Conservation (phyloP, 129 eudicot genomes). For the Saussurea involucrata region DNA sequence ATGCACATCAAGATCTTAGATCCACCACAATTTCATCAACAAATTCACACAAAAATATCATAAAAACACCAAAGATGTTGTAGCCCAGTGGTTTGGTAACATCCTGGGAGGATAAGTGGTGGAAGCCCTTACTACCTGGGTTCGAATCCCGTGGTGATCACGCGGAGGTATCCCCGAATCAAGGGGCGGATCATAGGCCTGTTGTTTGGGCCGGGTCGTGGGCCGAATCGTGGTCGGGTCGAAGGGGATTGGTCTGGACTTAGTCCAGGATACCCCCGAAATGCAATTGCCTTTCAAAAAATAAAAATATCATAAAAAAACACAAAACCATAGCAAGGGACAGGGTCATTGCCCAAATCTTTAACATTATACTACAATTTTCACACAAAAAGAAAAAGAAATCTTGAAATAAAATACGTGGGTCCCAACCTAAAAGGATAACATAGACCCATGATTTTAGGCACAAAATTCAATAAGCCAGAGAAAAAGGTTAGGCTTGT, state of each 20-base stretch:
- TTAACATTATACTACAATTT: not conserved
- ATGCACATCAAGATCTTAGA: not conserved
- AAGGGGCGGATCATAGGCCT: too few species aligned
- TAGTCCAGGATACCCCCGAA: too few species aligned
- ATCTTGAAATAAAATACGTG: not conserved
- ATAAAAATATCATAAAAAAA: slow-evolving; percentile 11
- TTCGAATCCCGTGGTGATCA: too few species aligned
- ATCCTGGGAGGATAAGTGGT: too few species aligned
- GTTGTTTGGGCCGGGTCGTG: too few species aligned
- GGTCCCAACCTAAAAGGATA: not conserved
- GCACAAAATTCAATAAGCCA: not conserved
- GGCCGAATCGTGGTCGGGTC: too few species aligned
- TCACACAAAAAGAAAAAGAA: not conserved
- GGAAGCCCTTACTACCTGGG: too few species aligned
- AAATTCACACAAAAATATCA: not conserved
- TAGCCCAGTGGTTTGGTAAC: too few species aligned
- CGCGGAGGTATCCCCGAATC: too few species aligned
- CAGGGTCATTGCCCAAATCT: not conserved
- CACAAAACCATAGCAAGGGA: not conserved
- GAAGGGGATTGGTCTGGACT: too few species aligned
- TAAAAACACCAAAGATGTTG: not conserved
- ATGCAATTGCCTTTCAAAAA: too few species aligned
- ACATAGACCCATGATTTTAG: not conserved
- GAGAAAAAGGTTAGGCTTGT: not conserved
- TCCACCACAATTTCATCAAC: not conserved